Percentiles rank a stretch among this genome's conserved stretches.
These are phyloP conservation scores for Pyrus hybrid DNA, from an alignment of 331 rosid genomes.

Conservation along the genomic window DNA sequence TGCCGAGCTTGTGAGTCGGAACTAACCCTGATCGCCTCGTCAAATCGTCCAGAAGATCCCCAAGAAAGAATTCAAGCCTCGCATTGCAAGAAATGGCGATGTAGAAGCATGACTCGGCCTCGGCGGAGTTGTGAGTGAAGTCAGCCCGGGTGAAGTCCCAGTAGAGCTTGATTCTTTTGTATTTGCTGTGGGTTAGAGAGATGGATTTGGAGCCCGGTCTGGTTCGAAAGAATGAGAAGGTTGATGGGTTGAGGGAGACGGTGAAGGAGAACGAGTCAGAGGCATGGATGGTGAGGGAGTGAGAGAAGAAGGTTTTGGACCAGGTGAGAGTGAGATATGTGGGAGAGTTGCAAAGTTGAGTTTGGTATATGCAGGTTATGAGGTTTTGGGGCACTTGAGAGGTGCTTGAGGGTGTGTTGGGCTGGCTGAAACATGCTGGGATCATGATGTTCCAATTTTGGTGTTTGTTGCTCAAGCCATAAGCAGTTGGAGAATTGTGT, in stretches of 20 bases:
- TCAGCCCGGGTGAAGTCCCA: constrained; percentile 63
- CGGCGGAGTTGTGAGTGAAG: constrained; percentile 43
- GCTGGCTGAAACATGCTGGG: constrained; percentile 67
- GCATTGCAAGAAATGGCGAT: constrained; percentile 40
- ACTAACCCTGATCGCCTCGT: constrained; percentile 17
- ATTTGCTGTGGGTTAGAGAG: constrained; percentile 19
- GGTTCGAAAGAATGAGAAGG: constrained; percentile 46
- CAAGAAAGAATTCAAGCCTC: constrained; percentile 49
- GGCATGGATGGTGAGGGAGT: constrained; percentile 44
- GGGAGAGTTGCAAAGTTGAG: constrained; percentile 50
- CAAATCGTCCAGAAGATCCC: constrained; percentile 45
- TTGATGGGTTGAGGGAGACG: constrained; percentile 46
- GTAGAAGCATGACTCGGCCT: constrained; percentile 64
- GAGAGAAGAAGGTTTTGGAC: constrained; percentile 49
- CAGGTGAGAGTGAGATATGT: constrained; percentile 64
- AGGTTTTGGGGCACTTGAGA: constrained; percentile 50
- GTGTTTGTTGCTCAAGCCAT: constrained; percentile 27
- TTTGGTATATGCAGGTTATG: constrained; percentile 61
- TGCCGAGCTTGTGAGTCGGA: neutral
- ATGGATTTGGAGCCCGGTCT: constrained; percentile 51
- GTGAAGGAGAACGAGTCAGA: constrained; percentile 48
- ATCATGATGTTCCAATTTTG: constrained; percentile 39
- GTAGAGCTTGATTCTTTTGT: constrained; percentile 43
- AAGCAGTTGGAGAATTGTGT: neutral
- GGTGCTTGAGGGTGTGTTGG: constrained; percentile 35